phyloP scores from a whole-genome alignment of 805 yeast species.

The Kluyveromyces aestuarii region DNA sequence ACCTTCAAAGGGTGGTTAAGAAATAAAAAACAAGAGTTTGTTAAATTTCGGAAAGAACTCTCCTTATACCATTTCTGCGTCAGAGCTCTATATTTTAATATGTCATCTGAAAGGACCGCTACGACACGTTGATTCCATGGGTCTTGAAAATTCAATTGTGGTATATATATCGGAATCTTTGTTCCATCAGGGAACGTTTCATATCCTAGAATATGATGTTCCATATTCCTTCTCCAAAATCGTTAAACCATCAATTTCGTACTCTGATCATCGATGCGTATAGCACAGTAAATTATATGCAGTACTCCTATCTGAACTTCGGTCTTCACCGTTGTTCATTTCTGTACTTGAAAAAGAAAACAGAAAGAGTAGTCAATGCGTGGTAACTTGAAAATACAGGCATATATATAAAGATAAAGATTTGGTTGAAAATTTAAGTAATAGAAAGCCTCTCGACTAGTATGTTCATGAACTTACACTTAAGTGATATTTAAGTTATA shows the following conservation, averaged over 20 bases:
- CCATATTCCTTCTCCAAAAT: neutral
- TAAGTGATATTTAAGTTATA: neutral
- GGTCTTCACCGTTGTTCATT: conserved; percentile 5
- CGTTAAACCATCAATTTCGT: neutral
- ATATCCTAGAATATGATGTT: conserved; percentile 1
- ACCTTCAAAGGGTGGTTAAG: conserved; percentile 36
- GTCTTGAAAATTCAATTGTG: conserved; percentile 29
- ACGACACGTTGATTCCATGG: conserved; percentile 20
- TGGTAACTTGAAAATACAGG: neutral
- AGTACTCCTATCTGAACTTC: neutral
- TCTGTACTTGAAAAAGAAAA: neutral
- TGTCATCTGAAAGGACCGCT: conserved; percentile 28
- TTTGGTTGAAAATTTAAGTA: too few species aligned
- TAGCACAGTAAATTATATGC: neutral
- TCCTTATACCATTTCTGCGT: conserved; percentile 17
- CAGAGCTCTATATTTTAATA: conserved; percentile 10
- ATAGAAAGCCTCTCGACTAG: too few species aligned
- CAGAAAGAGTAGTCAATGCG: neutral
- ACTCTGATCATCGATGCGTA: too few species aligned
- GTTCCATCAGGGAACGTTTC: neutral
- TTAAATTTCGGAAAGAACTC: conserved; percentile 12
- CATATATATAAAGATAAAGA: neutral
- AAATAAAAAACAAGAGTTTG: conserved; percentile 23
- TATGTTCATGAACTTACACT: neutral
- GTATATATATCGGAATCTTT: conserved; percentile 5